These are phyloP conservation scores for Xylaria flabelliformis DNA, from an alignment of 495 filamentous ascomycete genomes.

Conservation along the genomic window DNA sequence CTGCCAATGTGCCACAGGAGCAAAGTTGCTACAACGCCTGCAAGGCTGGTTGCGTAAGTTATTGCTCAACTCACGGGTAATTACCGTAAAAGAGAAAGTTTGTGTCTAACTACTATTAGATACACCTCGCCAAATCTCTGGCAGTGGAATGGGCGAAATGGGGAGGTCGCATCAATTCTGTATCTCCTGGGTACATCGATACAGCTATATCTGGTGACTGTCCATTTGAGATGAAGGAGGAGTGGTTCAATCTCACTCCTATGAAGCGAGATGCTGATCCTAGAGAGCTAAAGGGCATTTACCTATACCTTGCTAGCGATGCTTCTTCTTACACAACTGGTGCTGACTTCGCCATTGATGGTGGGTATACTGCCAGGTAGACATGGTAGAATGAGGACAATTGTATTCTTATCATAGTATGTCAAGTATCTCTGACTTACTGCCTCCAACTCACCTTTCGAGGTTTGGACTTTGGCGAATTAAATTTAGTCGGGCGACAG, in stretches of 20 bases:
- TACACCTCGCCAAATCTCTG: conserved; percentile 69
- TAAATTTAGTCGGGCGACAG: too few relatives aligned
- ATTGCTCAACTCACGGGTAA: background rate
- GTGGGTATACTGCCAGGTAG: conserved; percentile 41
- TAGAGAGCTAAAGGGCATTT: conserved; percentile 76
- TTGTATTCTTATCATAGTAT: background rate
- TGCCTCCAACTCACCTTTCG: too few relatives aligned
- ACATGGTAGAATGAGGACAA: background rate
- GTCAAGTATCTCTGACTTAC: background rate
- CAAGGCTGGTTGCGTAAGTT: conserved; percentile 63
- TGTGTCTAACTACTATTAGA: conserved; percentile 29
- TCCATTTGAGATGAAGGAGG: conserved; percentile 66
- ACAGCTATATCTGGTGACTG: conserved; percentile 76
- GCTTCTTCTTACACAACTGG: conserved; percentile 76
- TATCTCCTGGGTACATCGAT: conserved; percentile 79
- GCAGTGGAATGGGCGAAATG: conserved; percentile 78
- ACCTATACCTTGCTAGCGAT: conserved; percentile 73
- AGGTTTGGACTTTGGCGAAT: too few relatives aligned
- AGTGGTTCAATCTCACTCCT: conserved; percentile 75
- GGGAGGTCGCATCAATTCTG: conserved; percentile 67
- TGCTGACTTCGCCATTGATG: conserved; percentile 70
- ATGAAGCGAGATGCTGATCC: conserved; percentile 70
- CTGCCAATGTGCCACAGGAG: conserved; percentile 80
- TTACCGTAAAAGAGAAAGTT: background rate
- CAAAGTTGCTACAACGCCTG: conserved; percentile 83